Evolutionary conservation across 768 basidiomycete species (phyloP).

Genomic region (Macrolepiota fuliginosa): DNA sequence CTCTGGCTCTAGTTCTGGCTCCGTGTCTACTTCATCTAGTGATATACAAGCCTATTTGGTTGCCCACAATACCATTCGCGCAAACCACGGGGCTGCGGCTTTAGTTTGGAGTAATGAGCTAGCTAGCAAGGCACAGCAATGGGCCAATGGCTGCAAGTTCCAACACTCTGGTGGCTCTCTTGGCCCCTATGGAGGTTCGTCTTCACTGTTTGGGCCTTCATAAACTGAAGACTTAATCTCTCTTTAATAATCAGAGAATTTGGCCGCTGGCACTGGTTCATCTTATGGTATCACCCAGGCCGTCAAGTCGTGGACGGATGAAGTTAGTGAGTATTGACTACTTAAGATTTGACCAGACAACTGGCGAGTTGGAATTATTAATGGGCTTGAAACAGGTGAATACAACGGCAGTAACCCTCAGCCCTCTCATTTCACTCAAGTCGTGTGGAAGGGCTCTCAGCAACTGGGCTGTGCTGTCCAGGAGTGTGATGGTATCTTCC

Average conservation of each 20-base stretch:
- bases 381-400: constrained; percentile 33
- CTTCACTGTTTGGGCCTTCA: not conserved
- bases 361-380: not conserved
- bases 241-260: constrained; percentile 48
- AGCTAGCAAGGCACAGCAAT: constrained; percentile 62
- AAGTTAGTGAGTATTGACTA: constrained; percentile 51
- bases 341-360: not conserved
- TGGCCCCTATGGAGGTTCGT: constrained; percentile 60
- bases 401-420: constrained; percentile 57
- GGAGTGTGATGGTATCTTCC: constrained; percentile 58
- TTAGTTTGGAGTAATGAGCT: constrained; percentile 64
- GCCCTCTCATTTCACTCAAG: constrained; percentile 71
- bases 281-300: constrained; percentile 46
- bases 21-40: constrained; percentile 26
- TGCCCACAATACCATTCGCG: constrained; percentile 62
- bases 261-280: constrained; percentile 68
- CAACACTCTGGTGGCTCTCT: constrained; percentile 67
- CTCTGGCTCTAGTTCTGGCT: constrained; percentile 14
- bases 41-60: constrained; percentile 55
- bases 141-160: constrained; percentile 68
- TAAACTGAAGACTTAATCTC: not conserved
- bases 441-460: constrained; percentile 69
- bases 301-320: constrained; percentile 62
- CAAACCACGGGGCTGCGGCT: constrained; percentile 58
- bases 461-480: constrained; percentile 64